Evolutionary conservation across 2,329 filamentous ascomycete species (phyloP).

Genomic region (Pseudonectria buxi): DNA sequence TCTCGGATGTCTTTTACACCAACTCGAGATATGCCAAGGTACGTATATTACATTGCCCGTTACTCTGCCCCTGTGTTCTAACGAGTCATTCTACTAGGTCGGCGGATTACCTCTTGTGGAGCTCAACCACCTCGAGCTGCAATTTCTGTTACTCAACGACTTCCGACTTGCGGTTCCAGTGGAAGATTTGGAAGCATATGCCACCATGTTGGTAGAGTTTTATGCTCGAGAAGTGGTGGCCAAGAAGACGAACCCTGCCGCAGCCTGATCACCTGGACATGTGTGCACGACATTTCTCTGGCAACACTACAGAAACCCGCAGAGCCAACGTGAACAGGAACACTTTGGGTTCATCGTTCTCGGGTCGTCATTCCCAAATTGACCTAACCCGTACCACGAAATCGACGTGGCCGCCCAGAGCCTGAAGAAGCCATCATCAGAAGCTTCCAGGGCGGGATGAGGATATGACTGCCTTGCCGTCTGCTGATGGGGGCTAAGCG

Average conservation of each 20-base stretch:
- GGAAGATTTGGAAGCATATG: constrained; percentile 93
- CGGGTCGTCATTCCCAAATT: too few species aligned
- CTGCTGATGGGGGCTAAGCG: too few species aligned
- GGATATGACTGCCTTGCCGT: too few species aligned
- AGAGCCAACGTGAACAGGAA: too few species aligned
- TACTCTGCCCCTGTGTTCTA: constrained; percentile 2
- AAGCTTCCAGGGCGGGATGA: too few species aligned
- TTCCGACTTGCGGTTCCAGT: constrained; percentile 89
- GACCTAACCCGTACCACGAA: too few species aligned
- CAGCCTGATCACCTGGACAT: constrained; percentile 12
- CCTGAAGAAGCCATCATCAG: too few species aligned
- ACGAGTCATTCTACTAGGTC: constrained; percentile 55
- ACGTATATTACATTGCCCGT: constrained; percentile 24
- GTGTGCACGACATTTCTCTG: too few species aligned
- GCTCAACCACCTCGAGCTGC: constrained; percentile 90
- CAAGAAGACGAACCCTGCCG: constrained; percentile 13
- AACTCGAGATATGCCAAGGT: constrained; percentile 99
- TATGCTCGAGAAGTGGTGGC: constrained; percentile 82
- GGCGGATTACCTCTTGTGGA: constrained; percentile 87
- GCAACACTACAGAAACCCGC: too few species aligned
- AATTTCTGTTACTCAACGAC: constrained; percentile 92
- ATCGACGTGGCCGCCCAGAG: too few species aligned
- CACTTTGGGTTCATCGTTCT: too few species aligned
- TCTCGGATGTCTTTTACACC: constrained; percentile 97
- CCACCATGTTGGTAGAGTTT: constrained; percentile 97